phyloP scores from a whole-genome alignment of 2,329 filamentous ascomycete genomes.

The Neofusicoccum laricinum region DNA sequence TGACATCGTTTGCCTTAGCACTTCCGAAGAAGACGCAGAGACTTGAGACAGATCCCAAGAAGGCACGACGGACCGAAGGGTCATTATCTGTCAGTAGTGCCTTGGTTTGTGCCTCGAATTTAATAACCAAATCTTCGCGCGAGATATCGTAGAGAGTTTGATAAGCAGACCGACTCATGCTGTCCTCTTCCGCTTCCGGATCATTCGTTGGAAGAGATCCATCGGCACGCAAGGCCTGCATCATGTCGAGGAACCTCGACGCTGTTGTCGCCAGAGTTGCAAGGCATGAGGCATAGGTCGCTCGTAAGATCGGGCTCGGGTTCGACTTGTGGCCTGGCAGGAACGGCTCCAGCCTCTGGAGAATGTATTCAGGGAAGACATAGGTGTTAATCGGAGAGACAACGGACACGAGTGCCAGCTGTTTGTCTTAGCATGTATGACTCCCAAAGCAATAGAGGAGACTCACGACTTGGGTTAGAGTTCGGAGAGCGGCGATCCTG shows the following conservation, averaged over 20 bases:
- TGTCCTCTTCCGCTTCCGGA: constrained; percentile 74
- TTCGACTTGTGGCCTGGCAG: constrained; percentile 46
- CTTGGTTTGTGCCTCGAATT: constrained; percentile 87
- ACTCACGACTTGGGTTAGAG: constrained; percentile 73
- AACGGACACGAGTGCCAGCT: constrained; percentile 77
- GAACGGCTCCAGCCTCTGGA: constrained; percentile 58
- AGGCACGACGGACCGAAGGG: constrained; percentile 81
- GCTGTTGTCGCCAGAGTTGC: constrained; percentile 86
- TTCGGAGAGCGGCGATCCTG: constrained; percentile 78
- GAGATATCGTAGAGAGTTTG: constrained; percentile 85
- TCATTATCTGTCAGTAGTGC: constrained; percentile 83
- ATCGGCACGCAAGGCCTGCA: constrained; percentile 80
- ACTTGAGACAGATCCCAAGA: constrained; percentile 85
- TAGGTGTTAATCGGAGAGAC: constrained; percentile 73
- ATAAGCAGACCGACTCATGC: constrained; percentile 65
- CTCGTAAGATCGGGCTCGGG: constrained; percentile 70
- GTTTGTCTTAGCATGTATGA: constrained; percentile 9
- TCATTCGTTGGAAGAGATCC: constrained; percentile 75
- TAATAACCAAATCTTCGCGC: constrained; percentile 74
- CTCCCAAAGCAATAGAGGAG: background rate
- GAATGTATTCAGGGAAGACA: constrained; percentile 65
- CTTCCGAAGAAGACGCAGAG: constrained; percentile 94
- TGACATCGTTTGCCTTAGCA: constrained; percentile 89
- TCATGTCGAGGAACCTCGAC: constrained; percentile 81
- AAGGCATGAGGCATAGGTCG: constrained; percentile 89